Evolutionary conservation across 1,284 basidiomycete species (phyloP).

Genomic region (Coniferiporia sulphurascens): DNA sequence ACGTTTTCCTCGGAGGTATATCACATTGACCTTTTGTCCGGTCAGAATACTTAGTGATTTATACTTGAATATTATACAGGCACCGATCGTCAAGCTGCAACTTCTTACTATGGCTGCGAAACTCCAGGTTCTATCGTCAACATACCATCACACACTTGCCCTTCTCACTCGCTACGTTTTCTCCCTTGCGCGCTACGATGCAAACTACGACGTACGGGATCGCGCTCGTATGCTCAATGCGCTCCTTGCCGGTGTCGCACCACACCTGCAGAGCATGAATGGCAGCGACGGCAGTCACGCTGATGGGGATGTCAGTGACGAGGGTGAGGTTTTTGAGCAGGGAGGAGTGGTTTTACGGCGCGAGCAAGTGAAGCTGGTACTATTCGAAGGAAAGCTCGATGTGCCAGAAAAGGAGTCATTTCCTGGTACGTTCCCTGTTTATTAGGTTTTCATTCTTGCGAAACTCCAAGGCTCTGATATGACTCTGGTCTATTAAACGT

Average conservation of each 20-base stretch:
- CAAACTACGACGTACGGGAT: slow-evolving; percentile 84
- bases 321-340: slow-evolving; percentile 36
- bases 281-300: slow-evolving; percentile 21
- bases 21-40: background rate
- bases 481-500: slow-evolving; percentile 23
- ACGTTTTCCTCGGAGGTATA: slow-evolving; percentile 67
- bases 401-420: slow-evolving; percentile 35
- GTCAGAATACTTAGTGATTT: no score
- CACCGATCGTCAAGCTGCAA: slow-evolving; percentile 71
- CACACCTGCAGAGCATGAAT: slow-evolving; percentile 29
- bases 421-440: slow-evolving; percentile 20
- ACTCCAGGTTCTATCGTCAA: slow-evolving; percentile 66
- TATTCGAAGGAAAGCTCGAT: slow-evolving; percentile 69
- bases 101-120: slow-evolving; percentile 81
- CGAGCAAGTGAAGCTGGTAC: slow-evolving; percentile 75
- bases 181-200: slow-evolving; percentile 82
- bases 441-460: background rate
- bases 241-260: slow-evolving; percentile 55
- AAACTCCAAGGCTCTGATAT: background rate
- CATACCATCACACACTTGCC: slow-evolving; percentile 40
- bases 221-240: slow-evolving; percentile 76
- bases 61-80: slow-evolving; percentile 32
- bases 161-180: slow-evolving; percentile 71
- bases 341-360: slow-evolving; percentile 74
- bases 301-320: slow-evolving; percentile 28